phyloP scores from a whole-genome alignment of 331 rosid species.

The Saraca asoca region DNA sequence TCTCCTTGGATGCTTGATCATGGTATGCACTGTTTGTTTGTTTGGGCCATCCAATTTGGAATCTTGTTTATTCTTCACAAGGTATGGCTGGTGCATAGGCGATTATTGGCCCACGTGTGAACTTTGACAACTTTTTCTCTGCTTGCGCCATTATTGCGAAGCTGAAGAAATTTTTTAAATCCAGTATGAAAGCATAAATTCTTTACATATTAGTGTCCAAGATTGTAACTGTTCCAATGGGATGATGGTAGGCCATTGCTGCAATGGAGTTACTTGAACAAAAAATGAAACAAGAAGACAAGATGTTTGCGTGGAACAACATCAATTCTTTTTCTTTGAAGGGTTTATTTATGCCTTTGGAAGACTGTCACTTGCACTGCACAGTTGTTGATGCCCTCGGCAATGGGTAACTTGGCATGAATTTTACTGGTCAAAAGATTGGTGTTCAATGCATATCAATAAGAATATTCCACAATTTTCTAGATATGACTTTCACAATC shows the following conservation, averaged over 20 bases:
- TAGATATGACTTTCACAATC: too few relatives aligned
- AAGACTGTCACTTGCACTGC: constrained; percentile 24
- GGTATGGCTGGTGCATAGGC: constrained; percentile 23
- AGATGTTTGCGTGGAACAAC: constrained; percentile 19
- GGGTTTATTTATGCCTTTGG: neutral
- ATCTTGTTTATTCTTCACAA: constrained; percentile 25
- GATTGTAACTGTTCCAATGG: constrained; percentile 27
- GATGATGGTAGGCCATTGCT: constrained; percentile 31
- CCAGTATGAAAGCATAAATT: neutral
- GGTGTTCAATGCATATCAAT: too few relatives aligned
- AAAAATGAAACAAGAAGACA: constrained; percentile 15
- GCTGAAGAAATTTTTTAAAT: neutral
- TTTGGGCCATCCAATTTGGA: constrained; percentile 19
- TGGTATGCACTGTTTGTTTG: constrained; percentile 27
- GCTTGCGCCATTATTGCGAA: neutral
- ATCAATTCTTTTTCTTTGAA: constrained; percentile 31
- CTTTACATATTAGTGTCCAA: constrained; percentile 1
- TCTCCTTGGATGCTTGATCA: constrained; percentile 63
- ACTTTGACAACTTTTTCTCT: neutral
- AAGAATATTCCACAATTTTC: too few relatives aligned
- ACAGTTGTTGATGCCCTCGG: neutral
- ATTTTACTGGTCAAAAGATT: too few relatives aligned
- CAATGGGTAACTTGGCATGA: too few relatives aligned
- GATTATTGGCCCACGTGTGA: constrained; percentile 41
- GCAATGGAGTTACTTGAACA: constrained; percentile 28